Conservation (phyloP, 148 eudicot genomes). For the Beta vulgaris region DNA sequence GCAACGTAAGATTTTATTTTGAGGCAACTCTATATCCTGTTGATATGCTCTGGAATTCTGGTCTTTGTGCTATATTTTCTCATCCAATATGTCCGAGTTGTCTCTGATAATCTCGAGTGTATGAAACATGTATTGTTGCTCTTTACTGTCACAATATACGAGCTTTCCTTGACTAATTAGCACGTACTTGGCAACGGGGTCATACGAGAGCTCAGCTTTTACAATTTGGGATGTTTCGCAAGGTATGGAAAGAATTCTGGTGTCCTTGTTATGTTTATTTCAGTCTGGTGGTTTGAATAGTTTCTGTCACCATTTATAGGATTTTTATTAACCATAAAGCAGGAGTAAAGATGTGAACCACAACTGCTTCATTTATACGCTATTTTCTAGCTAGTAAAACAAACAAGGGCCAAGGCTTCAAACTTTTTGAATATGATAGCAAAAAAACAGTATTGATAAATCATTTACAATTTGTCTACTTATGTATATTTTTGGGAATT, state of each 20-base stretch:
- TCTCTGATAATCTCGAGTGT: neutral
- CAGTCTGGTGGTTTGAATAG: neutral
- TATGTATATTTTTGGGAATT: too few species aligned
- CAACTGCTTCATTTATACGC: constrained; percentile 2
- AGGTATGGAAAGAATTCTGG: constrained; percentile 46
- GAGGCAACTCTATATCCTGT: neutral
- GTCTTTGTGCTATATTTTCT: neutral
- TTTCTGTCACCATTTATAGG: too few species aligned
- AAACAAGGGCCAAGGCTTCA: too few species aligned
- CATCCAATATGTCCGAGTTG: neutral
- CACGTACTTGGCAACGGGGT: constrained; percentile 93
- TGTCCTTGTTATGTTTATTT: neutral
- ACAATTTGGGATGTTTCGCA: constrained; percentile 97
- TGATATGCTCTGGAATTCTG: neutral
- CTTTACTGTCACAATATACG: neutral
- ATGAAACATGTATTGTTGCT: neutral
- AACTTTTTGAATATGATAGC: too few species aligned
- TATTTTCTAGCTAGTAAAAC: too few species aligned
- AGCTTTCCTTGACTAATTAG: constrained; percentile 52
- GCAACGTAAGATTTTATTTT: neutral
- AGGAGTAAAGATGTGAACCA: neutral
- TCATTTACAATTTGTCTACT: too few species aligned
- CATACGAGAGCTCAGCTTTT: constrained; percentile 87
- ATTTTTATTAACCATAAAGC: neutral
- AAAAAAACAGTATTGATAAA: too few species aligned